Conservation (phyloP, 176 grass and related monocot species). For the Melocanna baccifera region DNA sequence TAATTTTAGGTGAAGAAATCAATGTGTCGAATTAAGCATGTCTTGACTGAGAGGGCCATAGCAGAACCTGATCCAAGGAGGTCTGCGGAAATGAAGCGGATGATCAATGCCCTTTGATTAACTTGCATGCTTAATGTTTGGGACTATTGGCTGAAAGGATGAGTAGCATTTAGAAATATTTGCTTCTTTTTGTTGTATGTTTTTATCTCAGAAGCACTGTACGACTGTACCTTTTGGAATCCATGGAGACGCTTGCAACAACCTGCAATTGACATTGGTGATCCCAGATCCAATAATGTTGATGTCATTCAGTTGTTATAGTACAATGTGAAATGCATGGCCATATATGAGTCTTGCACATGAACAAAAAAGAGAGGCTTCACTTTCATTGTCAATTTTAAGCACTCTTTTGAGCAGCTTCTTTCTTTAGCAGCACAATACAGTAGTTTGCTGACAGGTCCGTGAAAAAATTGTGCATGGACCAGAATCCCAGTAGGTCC, state of each 20-base stretch:
- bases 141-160: neutral
- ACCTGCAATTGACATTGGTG: neutral
- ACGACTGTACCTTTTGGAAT: neutral
- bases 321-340: neutral
- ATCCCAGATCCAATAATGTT: constrained; percentile 19
- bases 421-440: neutral
- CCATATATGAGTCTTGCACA: neutral
- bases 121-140: neutral
- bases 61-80: constrained; percentile 83
- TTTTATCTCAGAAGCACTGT: neutral
- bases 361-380: neutral
- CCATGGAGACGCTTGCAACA: neutral
- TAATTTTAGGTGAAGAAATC: constrained; percentile 76
- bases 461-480: neutral
- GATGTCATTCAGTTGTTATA: neutral
- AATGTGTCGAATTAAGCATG: constrained; percentile 95
- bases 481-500: neutral
- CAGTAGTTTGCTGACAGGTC: neutral
- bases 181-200: constrained; percentile 29
- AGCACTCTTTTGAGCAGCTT: neutral
- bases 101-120: constrained; percentile 71
- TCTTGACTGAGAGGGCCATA: constrained; percentile 90
- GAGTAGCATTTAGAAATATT: constrained; percentile 5
- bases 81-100: constrained; percentile 86
- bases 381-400: neutral